Evolutionary conservation across 1,284 basidiomycete species (phyloP).

Genomic region (Apiotrichum veenhuisii): DNA sequence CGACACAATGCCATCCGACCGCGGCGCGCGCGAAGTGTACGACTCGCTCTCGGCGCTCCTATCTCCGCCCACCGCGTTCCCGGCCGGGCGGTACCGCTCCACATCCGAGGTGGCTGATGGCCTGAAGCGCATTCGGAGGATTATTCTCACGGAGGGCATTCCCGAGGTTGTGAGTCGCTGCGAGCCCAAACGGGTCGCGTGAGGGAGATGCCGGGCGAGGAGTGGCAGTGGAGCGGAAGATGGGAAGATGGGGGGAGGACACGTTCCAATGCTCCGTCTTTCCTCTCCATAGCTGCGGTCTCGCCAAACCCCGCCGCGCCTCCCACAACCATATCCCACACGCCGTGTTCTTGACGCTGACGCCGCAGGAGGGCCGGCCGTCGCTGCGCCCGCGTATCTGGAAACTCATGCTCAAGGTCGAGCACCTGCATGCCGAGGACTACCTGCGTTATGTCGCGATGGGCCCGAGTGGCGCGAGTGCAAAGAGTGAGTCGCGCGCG

Average conservation of each 20-base stretch:
- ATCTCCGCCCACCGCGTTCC: slow-evolving; percentile 17
- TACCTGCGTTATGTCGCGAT: slow-evolving; percentile 77
- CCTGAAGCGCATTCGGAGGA: slow-evolving; percentile 67
- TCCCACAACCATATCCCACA: too few relatives aligned
- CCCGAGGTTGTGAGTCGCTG: slow-evolving; percentile 52
- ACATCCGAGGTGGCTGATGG: slow-evolving; percentile 70
- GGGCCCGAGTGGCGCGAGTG: slow-evolving; percentile 78
- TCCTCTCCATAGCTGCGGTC: too few relatives aligned
- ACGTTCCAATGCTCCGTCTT: too few relatives aligned
- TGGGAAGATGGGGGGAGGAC: too few relatives aligned
- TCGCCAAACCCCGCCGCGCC: too few relatives aligned
- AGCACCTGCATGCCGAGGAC: slow-evolving; percentile 66
- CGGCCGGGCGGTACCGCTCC: slow-evolving; percentile 56
- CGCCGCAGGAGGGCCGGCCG: slow-evolving; percentile 27
- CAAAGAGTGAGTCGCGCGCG: slow-evolving; percentile 66
- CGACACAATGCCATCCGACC: background rate
- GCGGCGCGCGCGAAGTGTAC: slow-evolving; percentile 18
- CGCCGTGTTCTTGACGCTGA: background rate
- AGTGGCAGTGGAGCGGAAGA: too few relatives aligned
- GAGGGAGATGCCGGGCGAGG: slow-evolving; percentile 52
- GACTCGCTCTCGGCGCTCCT: slow-evolving; percentile 31
- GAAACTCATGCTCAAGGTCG: slow-evolving; percentile 83
- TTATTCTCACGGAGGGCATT: slow-evolving; percentile 84
- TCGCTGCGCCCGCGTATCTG: slow-evolving; percentile 59
- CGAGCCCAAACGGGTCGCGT: slow-evolving; percentile 50